Percentiles rank a stretch among this genome's conserved stretches.
These are phyloP conservation scores for Phylloporus scabripes DNA, from an alignment of 768 basidiomycete species.

Conservation along the genomic window DNA sequence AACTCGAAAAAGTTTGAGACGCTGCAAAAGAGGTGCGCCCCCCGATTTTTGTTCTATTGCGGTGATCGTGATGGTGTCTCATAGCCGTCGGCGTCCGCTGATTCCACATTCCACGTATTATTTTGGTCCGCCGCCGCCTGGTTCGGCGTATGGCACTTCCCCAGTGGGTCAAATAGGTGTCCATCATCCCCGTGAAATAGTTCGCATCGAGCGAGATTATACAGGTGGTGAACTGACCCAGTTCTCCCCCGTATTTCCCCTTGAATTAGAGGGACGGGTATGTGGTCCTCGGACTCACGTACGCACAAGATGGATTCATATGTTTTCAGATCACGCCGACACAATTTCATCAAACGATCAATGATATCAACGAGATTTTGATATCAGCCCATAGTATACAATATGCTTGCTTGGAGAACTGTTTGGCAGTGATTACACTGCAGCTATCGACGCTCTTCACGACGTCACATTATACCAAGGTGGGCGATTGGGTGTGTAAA, in stretches of 20 bases:
- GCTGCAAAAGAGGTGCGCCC: conserved; percentile 38
- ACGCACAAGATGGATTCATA: neutral
- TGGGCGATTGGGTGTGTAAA: conserved; percentile 21
- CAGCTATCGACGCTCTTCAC: conserved; percentile 71
- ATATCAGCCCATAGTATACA: conserved; percentile 80
- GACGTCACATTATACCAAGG: conserved; percentile 80
- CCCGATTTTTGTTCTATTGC: neutral
- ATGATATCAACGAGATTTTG: conserved; percentile 82
- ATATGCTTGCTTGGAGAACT: conserved; percentile 71
- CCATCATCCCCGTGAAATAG: conserved; percentile 87
- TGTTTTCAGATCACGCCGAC: conserved; percentile 74
- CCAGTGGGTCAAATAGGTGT: conserved; percentile 83
- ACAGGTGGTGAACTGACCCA: conserved; percentile 84
- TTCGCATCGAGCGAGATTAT: conserved; percentile 92
- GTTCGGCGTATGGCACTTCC: conserved; percentile 72
- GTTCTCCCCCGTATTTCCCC: conserved; percentile 82
- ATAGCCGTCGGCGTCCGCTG: conserved; percentile 36
- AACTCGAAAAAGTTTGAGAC: conserved; percentile 40
- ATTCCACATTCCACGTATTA: conserved; percentile 82
- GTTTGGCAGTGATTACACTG: conserved; percentile 70
- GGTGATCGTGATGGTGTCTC: conserved; percentile 13
- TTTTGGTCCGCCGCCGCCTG: conserved; percentile 72
- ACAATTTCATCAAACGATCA: conserved; percentile 85
- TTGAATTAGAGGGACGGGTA: conserved; percentile 92
- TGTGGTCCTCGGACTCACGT: conserved; percentile 25